Base-by-base conservation (phyloP, 2,329 filamentous ascomycete genomes). In the Ilyonectria destructans region DNA sequence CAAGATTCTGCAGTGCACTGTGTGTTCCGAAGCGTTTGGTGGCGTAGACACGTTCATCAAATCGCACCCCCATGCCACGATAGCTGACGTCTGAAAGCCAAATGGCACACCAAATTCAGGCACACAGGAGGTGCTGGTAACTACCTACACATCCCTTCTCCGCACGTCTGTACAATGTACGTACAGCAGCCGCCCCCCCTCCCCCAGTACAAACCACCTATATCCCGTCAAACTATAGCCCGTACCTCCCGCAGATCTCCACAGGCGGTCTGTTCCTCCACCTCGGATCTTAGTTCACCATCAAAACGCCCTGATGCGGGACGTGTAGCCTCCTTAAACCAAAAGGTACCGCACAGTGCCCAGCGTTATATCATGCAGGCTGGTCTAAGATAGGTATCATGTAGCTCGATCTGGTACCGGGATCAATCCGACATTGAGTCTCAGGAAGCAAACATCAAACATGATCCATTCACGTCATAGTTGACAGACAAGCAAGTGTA, bases 401-500 rank as follows among this genome's bases (percentile, higher is more conserved):
- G n/a, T 6, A 21, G 5, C n/a, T n/a, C 19, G 7, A 46, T 46
- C n/a, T 3, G n/a, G 12, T 23, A 23, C 3, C 21, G n/a, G 8
- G 10, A 21, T 35, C 29, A 21, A 33, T 4, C 12, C 29, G 19
- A 13, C n/a, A 12, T 23, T 6, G 21, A 21, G 6, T n/a, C 29
- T n/a, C 29, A 54, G 3, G 8, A 31, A 29, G 17, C 17, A 29
- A 19, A 2, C 26, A 19, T 15, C 10, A 4, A 6, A 33, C 35
- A 49, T 21, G 45, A 37, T 57, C 43, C 26, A 52, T 35, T 45
- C 46, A 57, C 51, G 29, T 21, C 45, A 62, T 35, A 37, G 29
- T 57, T 46, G 29, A 57, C 45, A 58, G 26, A 62, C 58, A 61
- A 58, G 51, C 63, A 66, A 26, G 26, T 57, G 54, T 48, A 65